Base-by-base conservation (phyloP, 176 grass and related monocot genomes). In the Guadua angustifolia region DNA sequence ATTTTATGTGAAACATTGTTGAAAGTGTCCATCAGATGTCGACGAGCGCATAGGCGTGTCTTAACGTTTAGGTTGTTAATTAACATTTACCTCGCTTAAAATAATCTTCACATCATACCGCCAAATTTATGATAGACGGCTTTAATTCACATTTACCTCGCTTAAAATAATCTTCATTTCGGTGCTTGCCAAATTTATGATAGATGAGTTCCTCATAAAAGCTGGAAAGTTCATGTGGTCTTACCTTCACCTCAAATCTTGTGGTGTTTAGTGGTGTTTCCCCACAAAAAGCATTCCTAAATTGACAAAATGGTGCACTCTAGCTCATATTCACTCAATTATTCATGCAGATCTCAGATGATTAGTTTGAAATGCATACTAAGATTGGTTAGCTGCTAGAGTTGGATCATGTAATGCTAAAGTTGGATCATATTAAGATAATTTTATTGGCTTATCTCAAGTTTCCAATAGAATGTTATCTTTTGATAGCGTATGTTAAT, bases 321-420 rank as follows among this genome's bases (percentile, higher is more conserved):
- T n/a, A n/a, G n/a, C 4, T 46, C 42, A 40, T 59, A 1, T 85
- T 59, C 55, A 24, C 24, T 57, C 8, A 26, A 57, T 57, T 82
- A 2, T 33, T 76, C 45, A 2, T 81, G 35, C 51, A 81, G 44
- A 15, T 89, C 63, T 64, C 39, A 52, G 7, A 62, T 64, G 68
- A 72, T 77, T 77, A 43, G 35, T 83, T 76, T 56, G 17, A 44
- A 53, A 53, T 82, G 62, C 61, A 69, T 72, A 55, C 65, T 72
- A 15, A 81, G 22, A 6, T 85, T 81, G 39, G 40, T 71, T 22
- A 32, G 52, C 18, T 76, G 7, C 36, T 71, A 63, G 71, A 5
- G 50, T 75, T 61, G 63, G 66, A 67, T 38, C 32, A 73, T 56
- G 47, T n/a, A n/a, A n/a, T n/a, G n/a, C n/a, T n/a, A n/a, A n/a